Base-by-base conservation (phyloP, 306 rosid species). In the Cucumis melo region DNA sequence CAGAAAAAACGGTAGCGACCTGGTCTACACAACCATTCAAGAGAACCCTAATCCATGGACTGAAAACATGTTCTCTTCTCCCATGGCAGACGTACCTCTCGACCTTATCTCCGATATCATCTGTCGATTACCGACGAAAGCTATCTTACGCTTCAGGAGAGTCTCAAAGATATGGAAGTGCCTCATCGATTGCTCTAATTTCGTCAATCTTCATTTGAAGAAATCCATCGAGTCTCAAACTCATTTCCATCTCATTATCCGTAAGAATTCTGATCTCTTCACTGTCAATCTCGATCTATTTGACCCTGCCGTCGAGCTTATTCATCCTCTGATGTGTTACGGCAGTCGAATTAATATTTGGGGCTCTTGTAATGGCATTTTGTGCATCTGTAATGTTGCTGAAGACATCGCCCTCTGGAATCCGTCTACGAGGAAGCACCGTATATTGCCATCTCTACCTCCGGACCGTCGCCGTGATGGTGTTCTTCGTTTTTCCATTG, bases 241-340 rank as follows among this genome's bases (percentile, higher is more conserved):
- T 21, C 62, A 87, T 64, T 17, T 34, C 67, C 42, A 16, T 24
- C 63, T 93, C 68, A 76, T 90, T 58, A 76, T 90, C 82, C 78
- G 90, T 0, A 58, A 70, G 38, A 80, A 73, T 0, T 79, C 87
- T 0, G 88, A 85, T 11, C 92, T 92, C 42, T 86, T 70, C 63
- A 8, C 24, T 11, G 41, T 80, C 34, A 64, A 77, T 77, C 82
- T 85, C 73, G 85, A 79, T 3, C 9, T 73, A 3, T 70, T 84
- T 21, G 14, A 78, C 72, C 8, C 34, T 15, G 79, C 84, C 24
- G 83, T 72, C 8, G 84, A 59, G 63, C 84, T 90, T 56, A 74
- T 71, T 42, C 98, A 92, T 77, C 98, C 96, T 7, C 86, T 92
- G 41, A 92, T 92, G 96, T 91, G 95, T 11, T 92, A 92, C 87